Evolutionary conservation across 352 stramenopile species (phyloP), one percentile per base, ranked within the genome.

Genomic region (Globisporangium spiculum): DNA sequence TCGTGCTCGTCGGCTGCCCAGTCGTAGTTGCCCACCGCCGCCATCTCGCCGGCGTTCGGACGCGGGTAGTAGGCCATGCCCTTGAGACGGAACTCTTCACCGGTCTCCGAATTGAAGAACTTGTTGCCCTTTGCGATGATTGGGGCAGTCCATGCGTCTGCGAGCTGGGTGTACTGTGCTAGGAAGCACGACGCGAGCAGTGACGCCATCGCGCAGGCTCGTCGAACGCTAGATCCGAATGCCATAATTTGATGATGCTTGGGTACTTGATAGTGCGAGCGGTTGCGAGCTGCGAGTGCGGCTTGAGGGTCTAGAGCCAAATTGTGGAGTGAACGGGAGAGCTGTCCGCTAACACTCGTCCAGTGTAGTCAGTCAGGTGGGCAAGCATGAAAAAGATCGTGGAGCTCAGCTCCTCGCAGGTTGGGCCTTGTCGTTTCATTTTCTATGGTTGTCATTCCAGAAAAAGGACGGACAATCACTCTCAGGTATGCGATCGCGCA

Each of bases 31-130:
- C 61, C 75, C 55, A 89, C 78, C 44, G 75, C 64, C 2, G 73
- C 70, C 52, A 91, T 57, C 65, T 89, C 73, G 10, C 84, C 82
- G 18, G 55, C 69, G 73, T 92, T 92, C 20, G 84, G 82, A 2
- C 82, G 80, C 4, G 84, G 84, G 65, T 87, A 91, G 70, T 92
- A 91, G 3, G 76, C 81, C 71, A 92, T 84, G 48, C 86, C 86
- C 55, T 81, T 80, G 41, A 91, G 78, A 16, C 79, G 78, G 72
- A 92, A 90, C 66, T 96, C 84, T 9, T 79, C 54, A 14, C 81
- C 80, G 1, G 82, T 88, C 3, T 78, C 67, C 22, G 74, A 81
- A 68, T 91, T 71, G 59, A 92, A 92, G 63, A 91, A 87, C 62
- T 86, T 88, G 77, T 89, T 90, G 66, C 83, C 82, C 67, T 92